These are phyloP conservation scores for Coemansia javaensis DNA, from an alignment of 192 early-diverging fungal species.

Conservation along the genomic window DNA sequence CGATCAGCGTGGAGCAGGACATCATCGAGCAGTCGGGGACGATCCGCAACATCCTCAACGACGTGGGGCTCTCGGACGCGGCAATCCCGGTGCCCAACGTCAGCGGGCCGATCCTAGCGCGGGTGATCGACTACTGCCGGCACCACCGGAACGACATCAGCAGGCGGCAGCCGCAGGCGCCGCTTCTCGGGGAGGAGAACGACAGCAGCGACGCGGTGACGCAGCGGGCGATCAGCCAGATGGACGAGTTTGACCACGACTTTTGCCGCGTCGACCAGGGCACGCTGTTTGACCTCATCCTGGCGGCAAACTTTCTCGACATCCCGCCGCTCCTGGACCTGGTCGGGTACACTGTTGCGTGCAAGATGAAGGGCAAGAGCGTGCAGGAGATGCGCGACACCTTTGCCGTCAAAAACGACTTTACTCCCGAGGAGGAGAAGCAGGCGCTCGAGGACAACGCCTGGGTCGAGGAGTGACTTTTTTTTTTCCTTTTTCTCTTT, in stretches of 20 bases:
- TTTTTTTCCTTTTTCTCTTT: constrained; percentile 6
- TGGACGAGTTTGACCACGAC: constrained; percentile 86
- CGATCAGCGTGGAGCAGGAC: constrained; percentile 36
- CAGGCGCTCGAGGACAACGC: constrained; percentile 58
- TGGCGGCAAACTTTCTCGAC: constrained; percentile 85
- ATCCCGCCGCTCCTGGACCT: constrained; percentile 66
- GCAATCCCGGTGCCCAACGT: constrained; percentile 87
- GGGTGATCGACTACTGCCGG: constrained; percentile 85
- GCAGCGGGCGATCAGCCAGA: constrained; percentile 63
- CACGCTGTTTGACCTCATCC: constrained; percentile 85
- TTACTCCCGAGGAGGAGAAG: constrained; percentile 70
- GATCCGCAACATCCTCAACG: constrained; percentile 45
- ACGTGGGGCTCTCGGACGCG: constrained; percentile 23
- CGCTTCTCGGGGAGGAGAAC: constrained; percentile 38
- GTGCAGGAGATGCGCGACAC: constrained; percentile 79
- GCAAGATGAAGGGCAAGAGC: constrained; percentile 84
- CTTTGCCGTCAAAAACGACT: constrained; percentile 67
- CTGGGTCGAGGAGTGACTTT: constrained; percentile 51
- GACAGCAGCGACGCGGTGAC: constrained; percentile 48
- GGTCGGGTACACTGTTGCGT: constrained; percentile 80
- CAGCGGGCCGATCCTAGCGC: constrained; percentile 77
- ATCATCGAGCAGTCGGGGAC: constrained; percentile 49
- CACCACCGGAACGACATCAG: constrained; percentile 71
- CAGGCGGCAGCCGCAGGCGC: constrained; percentile 9
- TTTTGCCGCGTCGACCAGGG: constrained; percentile 92